Conservation (phyloP, 257 asterid species). For the Ilex aquifolium region DNA sequence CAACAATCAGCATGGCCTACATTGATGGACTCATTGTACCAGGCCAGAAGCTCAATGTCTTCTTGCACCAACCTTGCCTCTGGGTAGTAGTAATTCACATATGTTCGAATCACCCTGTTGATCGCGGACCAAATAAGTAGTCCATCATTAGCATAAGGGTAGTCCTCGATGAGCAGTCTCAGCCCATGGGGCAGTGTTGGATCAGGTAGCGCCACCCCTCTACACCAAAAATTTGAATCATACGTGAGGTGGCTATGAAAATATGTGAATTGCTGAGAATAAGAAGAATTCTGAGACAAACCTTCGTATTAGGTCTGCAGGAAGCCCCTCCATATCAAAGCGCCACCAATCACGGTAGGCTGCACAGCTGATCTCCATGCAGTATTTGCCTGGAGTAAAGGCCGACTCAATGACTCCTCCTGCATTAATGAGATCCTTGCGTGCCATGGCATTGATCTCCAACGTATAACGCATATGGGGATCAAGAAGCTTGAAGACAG, state of each 20-base stretch:
- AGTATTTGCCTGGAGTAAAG: slow-evolving; percentile 89
- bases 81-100: slow-evolving; percentile 61
- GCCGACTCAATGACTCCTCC: slow-evolving; percentile 93
- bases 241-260: too few species aligned
- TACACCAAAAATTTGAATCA: too few species aligned
- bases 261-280: too few species aligned
- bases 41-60: slow-evolving; percentile 86
- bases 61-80: slow-evolving; percentile 50
- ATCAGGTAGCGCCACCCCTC: slow-evolving; percentile 93
- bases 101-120: slow-evolving; percentile 53
- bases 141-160: slow-evolving; percentile 88
- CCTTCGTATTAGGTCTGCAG: slow-evolving; percentile 92
- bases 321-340: slow-evolving; percentile 83
- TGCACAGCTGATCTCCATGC: slow-evolving; percentile 93
- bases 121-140: slow-evolving; percentile 79
- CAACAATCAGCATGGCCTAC: slow-evolving; percentile 83
- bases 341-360: slow-evolving; percentile 83
- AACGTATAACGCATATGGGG: slow-evolving; percentile 97
- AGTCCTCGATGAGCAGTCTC: slow-evolving; percentile 61
- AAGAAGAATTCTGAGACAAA: too few species aligned
- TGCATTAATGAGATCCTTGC: slow-evolving; percentile 65
- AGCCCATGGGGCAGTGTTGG: slow-evolving; percentile 71
- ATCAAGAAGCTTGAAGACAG: slow-evolving; percentile 82
- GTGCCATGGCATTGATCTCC: slow-evolving; percentile 87
- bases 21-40: slow-evolving; percentile 88